phyloP scores from a whole-genome alignment of 148 eudicot species.

The Diospyros lotus region DNA sequence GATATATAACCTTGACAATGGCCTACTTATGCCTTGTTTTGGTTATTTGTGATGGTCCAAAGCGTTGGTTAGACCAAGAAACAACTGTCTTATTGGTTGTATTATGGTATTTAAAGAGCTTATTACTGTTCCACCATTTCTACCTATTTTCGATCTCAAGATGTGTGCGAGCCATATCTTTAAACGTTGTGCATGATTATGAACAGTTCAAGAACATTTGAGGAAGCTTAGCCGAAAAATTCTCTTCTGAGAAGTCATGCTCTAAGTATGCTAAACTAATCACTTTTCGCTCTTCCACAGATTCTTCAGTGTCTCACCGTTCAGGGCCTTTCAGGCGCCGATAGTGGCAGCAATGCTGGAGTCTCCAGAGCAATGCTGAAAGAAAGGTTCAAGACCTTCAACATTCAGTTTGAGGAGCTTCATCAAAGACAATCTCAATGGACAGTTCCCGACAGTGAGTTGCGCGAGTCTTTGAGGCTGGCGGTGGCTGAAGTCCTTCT shows the following conservation, averaged over 20 bases:
- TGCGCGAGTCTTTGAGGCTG: conserved; percentile 82
- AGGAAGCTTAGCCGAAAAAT: background rate
- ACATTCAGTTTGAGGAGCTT: conserved; percentile 78
- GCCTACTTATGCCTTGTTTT: background rate
- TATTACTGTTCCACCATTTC: background rate
- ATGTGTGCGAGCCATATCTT: background rate
- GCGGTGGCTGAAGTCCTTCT: conserved; percentile 93
- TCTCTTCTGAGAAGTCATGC: background rate
- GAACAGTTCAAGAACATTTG: background rate
- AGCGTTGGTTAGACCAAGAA: background rate
- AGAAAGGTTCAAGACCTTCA: conserved; percentile 86
- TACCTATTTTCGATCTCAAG: background rate
- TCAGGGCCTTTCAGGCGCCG: conserved; percentile 35
- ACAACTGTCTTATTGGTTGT: background rate
- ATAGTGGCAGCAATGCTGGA: conserved; percentile 26
- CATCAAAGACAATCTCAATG: conserved; percentile 96
- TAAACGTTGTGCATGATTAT: background rate
- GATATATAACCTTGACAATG: background rate
- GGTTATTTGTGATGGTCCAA: background rate
- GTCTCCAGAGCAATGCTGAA: conserved; percentile 72
- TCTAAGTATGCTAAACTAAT: background rate
- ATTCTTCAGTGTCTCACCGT: conserved; percentile 70
- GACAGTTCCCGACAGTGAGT: conserved; percentile 94
- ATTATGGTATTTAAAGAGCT: background rate
- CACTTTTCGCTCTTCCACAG: conserved; percentile 32